phyloP scores from a whole-genome alignment of 768 basidiomycete species.

The Mycena indigotica region DNA sequence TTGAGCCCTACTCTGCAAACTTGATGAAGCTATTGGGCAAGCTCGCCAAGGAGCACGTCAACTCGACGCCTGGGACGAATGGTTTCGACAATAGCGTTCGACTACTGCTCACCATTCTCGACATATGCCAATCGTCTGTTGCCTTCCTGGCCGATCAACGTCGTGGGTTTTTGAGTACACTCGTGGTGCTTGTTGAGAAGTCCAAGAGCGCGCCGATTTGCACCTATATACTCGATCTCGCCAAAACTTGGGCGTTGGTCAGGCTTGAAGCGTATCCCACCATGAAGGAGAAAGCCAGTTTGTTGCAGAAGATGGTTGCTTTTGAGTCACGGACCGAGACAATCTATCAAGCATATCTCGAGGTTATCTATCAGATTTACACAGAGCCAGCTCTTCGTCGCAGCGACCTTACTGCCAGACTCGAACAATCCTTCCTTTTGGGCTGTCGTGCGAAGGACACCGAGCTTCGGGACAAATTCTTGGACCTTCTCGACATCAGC shows the following conservation, averaged over 20 bases:
- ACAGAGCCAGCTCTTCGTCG: conserved; percentile 82
- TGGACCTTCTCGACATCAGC: conserved; percentile 87
- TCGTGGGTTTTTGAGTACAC: conserved; percentile 72
- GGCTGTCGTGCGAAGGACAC: conserved; percentile 87
- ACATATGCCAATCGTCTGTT: conserved; percentile 83
- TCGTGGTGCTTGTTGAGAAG: conserved; percentile 85
- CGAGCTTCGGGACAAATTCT: conserved; percentile 76
- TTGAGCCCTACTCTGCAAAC: conserved; percentile 74
- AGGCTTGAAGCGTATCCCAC: conserved; percentile 85
- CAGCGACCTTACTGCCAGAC: conserved; percentile 89
- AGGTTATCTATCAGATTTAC: conserved; percentile 93
- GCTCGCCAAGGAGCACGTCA: conserved; percentile 85
- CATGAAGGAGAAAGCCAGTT: conserved; percentile 91
- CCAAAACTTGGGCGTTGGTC: conserved; percentile 87
- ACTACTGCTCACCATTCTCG: conserved; percentile 75
- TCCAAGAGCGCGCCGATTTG: conserved; percentile 81
- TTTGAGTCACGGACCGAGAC: conserved; percentile 80
- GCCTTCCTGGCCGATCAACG: conserved; percentile 85
- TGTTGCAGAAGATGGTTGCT: conserved; percentile 84
- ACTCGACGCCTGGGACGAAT: conserved; percentile 47
- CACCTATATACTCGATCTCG: conserved; percentile 81
- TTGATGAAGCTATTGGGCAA: conserved; percentile 85
- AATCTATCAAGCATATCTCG: conserved; percentile 82
- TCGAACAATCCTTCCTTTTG: conserved; percentile 91
- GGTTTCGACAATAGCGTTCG: conserved; percentile 65